phyloP scores from a whole-genome alignment of 2,329 filamentous ascomycete genomes.

The Aspergillus tanneri region DNA sequence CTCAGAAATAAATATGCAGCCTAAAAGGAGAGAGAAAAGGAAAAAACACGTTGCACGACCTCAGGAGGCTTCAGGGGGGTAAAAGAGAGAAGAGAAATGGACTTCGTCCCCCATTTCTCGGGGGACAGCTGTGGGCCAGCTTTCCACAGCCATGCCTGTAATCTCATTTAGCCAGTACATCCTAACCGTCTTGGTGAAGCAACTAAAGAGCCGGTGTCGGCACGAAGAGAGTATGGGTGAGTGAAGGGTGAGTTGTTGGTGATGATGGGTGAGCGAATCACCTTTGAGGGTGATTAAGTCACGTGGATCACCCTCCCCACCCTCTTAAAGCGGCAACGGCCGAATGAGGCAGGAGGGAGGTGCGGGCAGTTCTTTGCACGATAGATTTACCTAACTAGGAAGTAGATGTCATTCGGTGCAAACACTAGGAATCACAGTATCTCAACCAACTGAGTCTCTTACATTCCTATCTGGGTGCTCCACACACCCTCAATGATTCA shows the following conservation, averaged over 20 bases:
- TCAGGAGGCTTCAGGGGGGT: slow-evolving; percentile 4
- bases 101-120: slow-evolving; percentile 1
- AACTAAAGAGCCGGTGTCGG: slow-evolving; percentile 8
- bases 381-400: no score
- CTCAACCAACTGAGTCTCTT: no score
- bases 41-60: neutral
- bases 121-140: no score
- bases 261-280: slow-evolving; percentile 6
- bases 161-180: slow-evolving; percentile 2
- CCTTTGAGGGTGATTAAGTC: slow-evolving; percentile 9
- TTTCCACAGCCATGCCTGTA: no score
- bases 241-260: no score
- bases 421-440: no score
- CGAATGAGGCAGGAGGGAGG: slow-evolving; percentile 8
- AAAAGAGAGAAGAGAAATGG: slow-evolving; percentile 8
- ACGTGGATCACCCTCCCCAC: slow-evolving; percentile 15
- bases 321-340: slow-evolving; percentile 15
- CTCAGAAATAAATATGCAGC: no score
- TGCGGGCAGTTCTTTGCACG: no score
- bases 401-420: no score
- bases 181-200: slow-evolving; percentile 8
- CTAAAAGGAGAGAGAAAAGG: neutral
- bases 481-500: no score
- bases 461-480: no score
- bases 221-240: slow-evolving; percentile 12